Conservation (phyloP, 1,284 basidiomycete species). For the Puccinia brachypodii region DNA sequence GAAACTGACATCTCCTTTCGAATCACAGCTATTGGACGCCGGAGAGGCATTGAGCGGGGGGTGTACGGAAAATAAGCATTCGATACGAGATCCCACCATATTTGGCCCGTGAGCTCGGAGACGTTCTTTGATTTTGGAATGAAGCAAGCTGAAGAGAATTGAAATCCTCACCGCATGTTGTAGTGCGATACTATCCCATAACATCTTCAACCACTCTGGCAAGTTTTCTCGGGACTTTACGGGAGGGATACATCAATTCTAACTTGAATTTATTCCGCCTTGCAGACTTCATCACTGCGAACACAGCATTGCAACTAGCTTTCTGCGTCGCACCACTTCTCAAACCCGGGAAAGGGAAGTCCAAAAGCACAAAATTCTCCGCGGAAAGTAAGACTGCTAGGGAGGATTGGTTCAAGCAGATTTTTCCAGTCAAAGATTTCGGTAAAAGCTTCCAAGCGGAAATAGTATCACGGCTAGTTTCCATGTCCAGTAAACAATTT, state of each 20-base stretch:
- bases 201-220: slow-evolving; percentile 34
- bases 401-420: slow-evolving; percentile 38
- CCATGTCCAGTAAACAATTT: slow-evolving; percentile 35
- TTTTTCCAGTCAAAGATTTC: slow-evolving; percentile 33
- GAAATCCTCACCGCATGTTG: background rate
- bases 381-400: background rate
- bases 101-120: slow-evolving; percentile 34
- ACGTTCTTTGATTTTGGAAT: background rate
- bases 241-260: background rate
- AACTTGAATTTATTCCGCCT: background rate
- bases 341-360: background rate
- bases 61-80: slow-evolving; percentile 30
- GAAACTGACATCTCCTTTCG: background rate
- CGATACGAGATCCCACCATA: slow-evolving; percentile 17
- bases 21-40: slow-evolving; percentile 29
- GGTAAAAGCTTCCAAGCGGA: slow-evolving; percentile 19
- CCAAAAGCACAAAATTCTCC: background rate
- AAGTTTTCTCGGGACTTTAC: background rate
- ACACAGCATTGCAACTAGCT: slow-evolving; percentile 39
- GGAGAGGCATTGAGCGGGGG: slow-evolving; percentile 35
- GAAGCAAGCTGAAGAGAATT: background rate
- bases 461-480: slow-evolving; percentile 12
- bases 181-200: slow-evolving; percentile 44
- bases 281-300: slow-evolving; percentile 40
- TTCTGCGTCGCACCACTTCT: slow-evolving; percentile 33